phyloP scores from a whole-genome alignment of 257 asterid species.

The Handroanthus guayacan region DNA sequence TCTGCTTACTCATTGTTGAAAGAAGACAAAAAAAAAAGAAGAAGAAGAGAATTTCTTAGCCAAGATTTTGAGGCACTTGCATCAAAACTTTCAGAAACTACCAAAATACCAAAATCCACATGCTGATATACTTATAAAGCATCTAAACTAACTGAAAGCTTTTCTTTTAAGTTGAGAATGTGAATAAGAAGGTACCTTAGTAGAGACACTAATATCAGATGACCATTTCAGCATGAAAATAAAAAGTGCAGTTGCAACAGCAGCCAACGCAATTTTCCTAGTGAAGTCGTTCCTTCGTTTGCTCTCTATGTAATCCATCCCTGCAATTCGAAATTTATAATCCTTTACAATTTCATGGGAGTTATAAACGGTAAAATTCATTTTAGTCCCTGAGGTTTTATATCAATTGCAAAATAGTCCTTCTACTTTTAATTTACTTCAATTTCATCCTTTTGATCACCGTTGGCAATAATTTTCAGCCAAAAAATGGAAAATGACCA shows the following conservation, averaged over 20 bases:
- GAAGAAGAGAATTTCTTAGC: background rate
- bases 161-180: background rate
- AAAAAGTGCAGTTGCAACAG: conserved; percentile 59
- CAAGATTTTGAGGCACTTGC: background rate
- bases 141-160: background rate
- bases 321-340: conserved; percentile 35
- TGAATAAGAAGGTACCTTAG: conserved; percentile 53
- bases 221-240: conserved; percentile 56
- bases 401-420: too few species aligned
- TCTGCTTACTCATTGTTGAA: background rate
- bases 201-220: conserved; percentile 42
- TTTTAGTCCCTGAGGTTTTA: too few species aligned
- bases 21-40: background rate
- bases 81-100: background rate
- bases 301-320: conserved; percentile 67
- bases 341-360: background rate
- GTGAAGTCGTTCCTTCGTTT: conserved; percentile 56
- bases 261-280: conserved; percentile 65
- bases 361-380: too few species aligned
- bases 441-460: too few species aligned
- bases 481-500: too few species aligned
- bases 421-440: too few species aligned
- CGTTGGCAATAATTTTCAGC: too few species aligned
- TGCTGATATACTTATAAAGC: too few species aligned
- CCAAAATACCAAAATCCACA: background rate